Base-by-base conservation (phyloP, 108 stramenopile species). In the Cyclostephanos tholiformis region DNA sequence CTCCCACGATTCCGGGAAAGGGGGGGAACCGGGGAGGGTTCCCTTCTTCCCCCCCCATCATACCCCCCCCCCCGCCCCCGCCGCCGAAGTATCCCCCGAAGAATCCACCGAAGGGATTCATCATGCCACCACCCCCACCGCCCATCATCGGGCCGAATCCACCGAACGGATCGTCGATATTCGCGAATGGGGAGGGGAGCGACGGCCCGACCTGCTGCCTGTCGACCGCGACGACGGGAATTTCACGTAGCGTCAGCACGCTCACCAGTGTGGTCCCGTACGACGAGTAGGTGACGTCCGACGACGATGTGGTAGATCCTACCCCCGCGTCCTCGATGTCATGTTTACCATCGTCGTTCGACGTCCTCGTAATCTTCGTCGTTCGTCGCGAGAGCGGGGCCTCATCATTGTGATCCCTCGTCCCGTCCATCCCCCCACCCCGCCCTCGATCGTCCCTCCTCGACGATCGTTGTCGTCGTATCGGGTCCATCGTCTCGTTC, bases 191-290 rank as follows among this genome's bases (percentile, higher is more conserved):
- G n/a, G n/a, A n/a, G n/a, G n/a, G 55, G 26, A 41, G 17, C 62
- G 67, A 2, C 69, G 62, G 0, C 22, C 38, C 14, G 17, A 17
- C 3, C 2, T 25, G 23, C 1, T 8, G 41, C 41, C 23, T 10
- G 27, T 32, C 38, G 26, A 30, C 29, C 14, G 59, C 30, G 17
- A 71, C n/a, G 11, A 64, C 72, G 19, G 78, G 78, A 2, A 80
- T 63, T 57, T 69, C 72, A 38, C 46, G 72, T 36, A 73, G 39
- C 11, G 79, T 67, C 12, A 80, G 68, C 12, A 80, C 41, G 52
- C 65, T 74, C 23, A 80, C 79, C 46, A 74, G 72, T 35, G 79
- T 80, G 14, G 79, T 74, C 22, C 79, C 72, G 56, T 73, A 80
- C 26, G 72, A 73, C 17, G 71, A 72, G 71, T 53, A 63, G n/a